phyloP scores from a whole-genome alignment of 306 rosid species.

The Mimosa pudica region DNA sequence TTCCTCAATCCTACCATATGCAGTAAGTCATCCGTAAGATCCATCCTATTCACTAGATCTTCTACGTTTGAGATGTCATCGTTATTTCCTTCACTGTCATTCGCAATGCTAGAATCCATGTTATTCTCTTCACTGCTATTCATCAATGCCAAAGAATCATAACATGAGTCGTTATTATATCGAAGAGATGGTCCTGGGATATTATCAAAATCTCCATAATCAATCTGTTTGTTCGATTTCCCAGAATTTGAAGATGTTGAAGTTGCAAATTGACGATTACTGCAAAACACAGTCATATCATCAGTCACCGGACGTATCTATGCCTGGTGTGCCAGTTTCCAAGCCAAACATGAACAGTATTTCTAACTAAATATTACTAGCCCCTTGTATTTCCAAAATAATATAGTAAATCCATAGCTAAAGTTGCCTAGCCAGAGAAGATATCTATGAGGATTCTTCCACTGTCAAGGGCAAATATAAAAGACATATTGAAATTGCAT shows the following conservation, averaged over 20 bases:
- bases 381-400: background rate
- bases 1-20: conserved; percentile 74
- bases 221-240: conserved; percentile 52
- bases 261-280: conserved; percentile 56
- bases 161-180: conserved; percentile 43
- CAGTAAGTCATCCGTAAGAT: conserved; percentile 91
- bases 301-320: conserved; percentile 18
- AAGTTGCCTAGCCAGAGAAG: background rate
- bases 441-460: background rate
- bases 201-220: conserved; percentile 45
- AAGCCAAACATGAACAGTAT: conserved; percentile 14
- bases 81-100: conserved; percentile 55
- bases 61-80: conserved; percentile 51
- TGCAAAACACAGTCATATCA: conserved; percentile 44
- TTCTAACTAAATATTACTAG: conserved; percentile 5
- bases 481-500: background rate
- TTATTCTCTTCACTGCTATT: conserved; percentile 43
- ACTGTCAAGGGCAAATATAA: conserved; percentile 14
- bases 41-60: conserved; percentile 83
- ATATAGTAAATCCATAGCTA: background rate
- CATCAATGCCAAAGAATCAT: conserved; percentile 48
- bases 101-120: conserved; percentile 45
- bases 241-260: conserved; percentile 53
- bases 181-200: conserved; percentile 45
- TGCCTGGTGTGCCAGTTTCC: conserved; percentile 17